phyloP scores from a whole-genome alignment of 2,329 filamentous ascomycete species.

The Raffaelea deltoideospora region DNA sequence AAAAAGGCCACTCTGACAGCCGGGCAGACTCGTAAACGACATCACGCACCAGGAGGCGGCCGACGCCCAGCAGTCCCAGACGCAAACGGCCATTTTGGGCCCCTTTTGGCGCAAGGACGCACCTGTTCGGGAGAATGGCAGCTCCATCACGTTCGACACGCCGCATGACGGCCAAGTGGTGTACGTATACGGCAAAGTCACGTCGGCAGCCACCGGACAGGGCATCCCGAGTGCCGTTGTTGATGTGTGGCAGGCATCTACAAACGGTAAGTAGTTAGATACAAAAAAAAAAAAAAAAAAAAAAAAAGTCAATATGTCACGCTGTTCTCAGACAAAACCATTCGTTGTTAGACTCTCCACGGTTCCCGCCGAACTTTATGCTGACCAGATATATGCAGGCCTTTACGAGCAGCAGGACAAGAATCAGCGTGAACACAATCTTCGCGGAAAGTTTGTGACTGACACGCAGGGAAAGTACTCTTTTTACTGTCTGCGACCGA shows the following conservation, averaged over 20 bases:
- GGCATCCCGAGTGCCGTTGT: slow-evolving; percentile 39
- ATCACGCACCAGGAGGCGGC: slow-evolving; percentile 44
- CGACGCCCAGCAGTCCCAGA: slow-evolving; percentile 24
- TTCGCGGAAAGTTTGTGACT: slow-evolving; percentile 10
- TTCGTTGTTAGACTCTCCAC: background rate
- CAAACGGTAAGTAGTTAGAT: background rate
- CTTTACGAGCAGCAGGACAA: slow-evolving; percentile 59
- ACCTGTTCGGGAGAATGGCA: slow-evolving; percentile 39
- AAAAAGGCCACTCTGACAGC: background rate
- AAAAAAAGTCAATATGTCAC: no score
- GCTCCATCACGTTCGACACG: slow-evolving; percentile 31
- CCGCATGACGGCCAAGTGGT: slow-evolving; percentile 25
- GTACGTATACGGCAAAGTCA: slow-evolving; percentile 35
- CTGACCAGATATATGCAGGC: slow-evolving; percentile 15
- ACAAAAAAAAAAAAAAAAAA: background rate
- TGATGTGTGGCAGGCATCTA: slow-evolving; percentile 24
- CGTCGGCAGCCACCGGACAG: slow-evolving; percentile 28
- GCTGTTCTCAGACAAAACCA: no score
- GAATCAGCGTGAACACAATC: slow-evolving; percentile 7
- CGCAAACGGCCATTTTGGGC: slow-evolving; percentile 42
- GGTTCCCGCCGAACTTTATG: background rate
- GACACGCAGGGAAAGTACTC: slow-evolving; percentile 43
- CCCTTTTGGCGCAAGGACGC: slow-evolving; percentile 53
- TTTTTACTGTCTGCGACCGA: slow-evolving; percentile 46
- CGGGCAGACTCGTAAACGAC: slow-evolving; percentile 36